Base-by-base conservation (phyloP, 2,329 filamentous ascomycete species). In the Hansfordia pulvinata region DNA sequence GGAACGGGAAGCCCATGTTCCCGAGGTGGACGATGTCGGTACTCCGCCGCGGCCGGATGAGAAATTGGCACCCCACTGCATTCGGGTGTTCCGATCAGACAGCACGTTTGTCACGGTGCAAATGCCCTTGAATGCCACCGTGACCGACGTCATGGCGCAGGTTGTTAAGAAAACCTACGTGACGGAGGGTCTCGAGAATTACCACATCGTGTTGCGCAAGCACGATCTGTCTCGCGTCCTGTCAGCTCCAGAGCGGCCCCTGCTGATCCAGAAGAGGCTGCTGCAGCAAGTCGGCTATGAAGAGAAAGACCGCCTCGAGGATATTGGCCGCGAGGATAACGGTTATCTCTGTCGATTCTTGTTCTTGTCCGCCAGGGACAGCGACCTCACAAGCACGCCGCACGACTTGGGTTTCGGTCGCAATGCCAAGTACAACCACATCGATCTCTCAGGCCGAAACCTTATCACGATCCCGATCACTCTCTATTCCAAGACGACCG, bases 261-360 rank as follows among this genome's bases (percentile, higher is more conserved):
- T 96, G 19, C 64, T 90, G 14, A 84, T 98, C 44, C 90, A 98
- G 50, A 96, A 94, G 54, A 69, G 76, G 25, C 64, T 98, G 11
- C 59, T 98, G 11, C 79, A 93, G 51, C 85, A 94, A 53, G 80
- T 88, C 28, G 90, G 90, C 8, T 98, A 96, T 45, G 76, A 82
- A 30, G 75, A 84, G 17, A 72, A 72, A 30, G 90, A 98, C 50
- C 75, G 74, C 20, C 74, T 98, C 23, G 88, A 94, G 48, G 90
- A 96, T 35, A 72, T 98, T 27, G 90, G 90, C 16, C 75, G 90
- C 30, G 90, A 98, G 52, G 90, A 98, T 58, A 93, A 96, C 51
- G 92, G 86, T 47, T 98, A 96, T 42, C 67, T 98, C 9, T 93
- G 86, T 47, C 81, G 90, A 5, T 96, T 98, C 56, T 84, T 90